Conservation (phyloP, 2,329 filamentous ascomycete genomes). For the Penicillium sp. region DNA sequence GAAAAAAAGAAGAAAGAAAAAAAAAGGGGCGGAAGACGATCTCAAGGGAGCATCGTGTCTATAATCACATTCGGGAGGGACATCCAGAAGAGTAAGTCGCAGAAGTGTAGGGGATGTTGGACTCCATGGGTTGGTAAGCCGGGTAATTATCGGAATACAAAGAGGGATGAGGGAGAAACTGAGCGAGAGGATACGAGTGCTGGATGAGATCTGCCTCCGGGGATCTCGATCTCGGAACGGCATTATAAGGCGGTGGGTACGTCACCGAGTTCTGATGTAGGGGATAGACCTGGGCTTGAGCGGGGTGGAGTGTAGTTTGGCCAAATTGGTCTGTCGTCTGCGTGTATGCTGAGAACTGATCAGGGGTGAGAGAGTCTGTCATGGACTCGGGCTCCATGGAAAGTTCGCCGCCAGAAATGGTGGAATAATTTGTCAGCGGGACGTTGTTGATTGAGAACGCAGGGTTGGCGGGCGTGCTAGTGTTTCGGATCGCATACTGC, state of each 20-base stretch:
- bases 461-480: constrained; percentile 8
- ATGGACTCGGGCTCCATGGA: constrained; percentile 33
- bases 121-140: constrained; percentile 18
- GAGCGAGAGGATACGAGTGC: constrained; percentile 25
- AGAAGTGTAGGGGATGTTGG: constrained; percentile 23
- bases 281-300: constrained; percentile 24
- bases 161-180: constrained; percentile 9
- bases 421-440: constrained; percentile 19
- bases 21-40: background rate
- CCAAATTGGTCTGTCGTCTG: constrained; percentile 17
- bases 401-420: constrained; percentile 27
- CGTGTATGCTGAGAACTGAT: constrained; percentile 15
- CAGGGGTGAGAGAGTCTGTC: constrained; percentile 17
- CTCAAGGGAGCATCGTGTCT: background rate
- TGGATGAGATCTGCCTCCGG: constrained; percentile 21
- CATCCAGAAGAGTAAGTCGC: constrained; percentile 20
- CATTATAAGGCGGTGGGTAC: constrained; percentile 37
- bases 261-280: constrained; percentile 35
- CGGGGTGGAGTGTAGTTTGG: constrained; percentile 16
- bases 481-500: constrained; percentile 16
- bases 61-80: constrained; percentile 21
- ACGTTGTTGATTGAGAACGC: constrained; percentile 13
- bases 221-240: constrained; percentile 24
- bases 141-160: constrained; percentile 26
- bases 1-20: background rate